Evolutionary conservation across 345 rosid genomes (phyloP).

Genomic region (Aethionema arabicum): DNA sequence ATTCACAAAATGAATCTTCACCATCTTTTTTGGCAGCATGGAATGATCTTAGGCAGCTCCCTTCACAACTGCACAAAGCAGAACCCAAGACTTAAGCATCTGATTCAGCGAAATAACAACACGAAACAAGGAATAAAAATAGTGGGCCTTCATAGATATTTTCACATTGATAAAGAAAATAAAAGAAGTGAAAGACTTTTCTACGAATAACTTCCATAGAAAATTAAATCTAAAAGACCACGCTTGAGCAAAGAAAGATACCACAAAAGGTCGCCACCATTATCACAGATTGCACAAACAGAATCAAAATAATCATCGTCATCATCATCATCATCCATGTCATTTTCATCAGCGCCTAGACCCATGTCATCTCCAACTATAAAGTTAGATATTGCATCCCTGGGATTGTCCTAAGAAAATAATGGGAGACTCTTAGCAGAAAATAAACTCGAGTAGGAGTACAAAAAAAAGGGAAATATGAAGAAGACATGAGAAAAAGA

Average conservation of each 20-base stretch:
- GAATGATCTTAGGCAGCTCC: conserved; percentile 88
- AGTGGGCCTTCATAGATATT: conserved; percentile 10
- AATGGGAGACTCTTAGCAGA: conserved; percentile 10
- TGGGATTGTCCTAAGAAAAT: conserved; percentile 46
- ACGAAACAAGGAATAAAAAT: conserved; percentile 9
- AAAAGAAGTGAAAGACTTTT: conserved; percentile 15
- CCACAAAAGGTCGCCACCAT: conserved; percentile 80
- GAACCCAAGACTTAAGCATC: conserved; percentile 28
- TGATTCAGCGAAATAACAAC: conserved; percentile 18
- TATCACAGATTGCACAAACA: conserved; percentile 85
- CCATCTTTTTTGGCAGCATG: conserved; percentile 67
- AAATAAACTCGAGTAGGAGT: conserved; percentile 13
- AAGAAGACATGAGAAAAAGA: conserved; percentile 20
- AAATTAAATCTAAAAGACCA: conserved; percentile 23
- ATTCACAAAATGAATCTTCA: conserved; percentile 56
- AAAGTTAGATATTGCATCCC: conserved; percentile 42
- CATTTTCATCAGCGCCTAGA: conserved; percentile 44
- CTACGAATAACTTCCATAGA: conserved; percentile 17
- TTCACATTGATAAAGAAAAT: not conserved
- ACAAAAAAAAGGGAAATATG: not conserved
- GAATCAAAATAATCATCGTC: conserved; percentile 64
- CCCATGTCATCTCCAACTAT: conserved; percentile 59
- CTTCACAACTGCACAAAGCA: conserved; percentile 68
- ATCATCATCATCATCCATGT: conserved; percentile 38
- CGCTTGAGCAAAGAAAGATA: conserved; percentile 38